phyloP scores from a whole-genome alignment of 164 flowering plant species.

The Aristolochia fimbriata region DNA sequence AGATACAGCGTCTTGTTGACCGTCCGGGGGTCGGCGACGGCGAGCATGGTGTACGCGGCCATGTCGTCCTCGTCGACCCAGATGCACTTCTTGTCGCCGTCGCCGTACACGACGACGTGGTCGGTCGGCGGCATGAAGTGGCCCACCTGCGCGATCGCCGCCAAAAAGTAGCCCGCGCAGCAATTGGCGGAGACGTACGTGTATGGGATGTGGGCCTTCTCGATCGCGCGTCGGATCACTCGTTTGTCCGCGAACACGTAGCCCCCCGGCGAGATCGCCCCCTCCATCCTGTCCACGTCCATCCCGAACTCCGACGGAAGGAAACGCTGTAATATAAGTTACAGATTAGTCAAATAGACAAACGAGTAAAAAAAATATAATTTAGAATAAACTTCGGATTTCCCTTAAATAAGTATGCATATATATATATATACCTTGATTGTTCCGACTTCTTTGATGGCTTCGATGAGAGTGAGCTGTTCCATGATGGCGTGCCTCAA shows the following conservation, averaged over 20 bases:
- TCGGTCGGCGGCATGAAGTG: slow-evolving; percentile 24
- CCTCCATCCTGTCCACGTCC: slow-evolving; percentile 26
- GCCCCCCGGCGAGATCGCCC: slow-evolving; percentile 19
- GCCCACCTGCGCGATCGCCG: slow-evolving; percentile 17
- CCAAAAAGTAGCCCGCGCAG: slow-evolving; percentile 13
- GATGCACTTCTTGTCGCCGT: slow-evolving; percentile 27
- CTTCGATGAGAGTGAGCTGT: slow-evolving; percentile 57
- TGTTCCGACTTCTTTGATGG: slow-evolving; percentile 65
- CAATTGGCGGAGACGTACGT: slow-evolving; percentile 20
- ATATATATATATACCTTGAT: slow-evolving; percentile 37
- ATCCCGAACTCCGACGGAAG: slow-evolving; percentile 37
- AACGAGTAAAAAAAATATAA: too few relatives aligned
- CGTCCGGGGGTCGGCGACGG: slow-evolving; percentile 6
- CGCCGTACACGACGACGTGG: slow-evolving; percentile 20
- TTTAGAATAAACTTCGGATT: too few relatives aligned
- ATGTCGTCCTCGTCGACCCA: slow-evolving; percentile 11
- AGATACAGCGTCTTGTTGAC: slow-evolving; percentile 9
- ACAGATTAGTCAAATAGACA: too few relatives aligned
- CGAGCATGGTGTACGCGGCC: slow-evolving; percentile 4
- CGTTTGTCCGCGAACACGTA: slow-evolving; percentile 17
- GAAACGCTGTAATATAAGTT: slow-evolving; percentile 18
- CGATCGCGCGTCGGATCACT: slow-evolving; percentile 17
- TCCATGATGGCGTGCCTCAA: slow-evolving; percentile 36
- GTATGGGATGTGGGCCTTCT: slow-evolving; percentile 20
- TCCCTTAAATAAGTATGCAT: not conserved